Evolutionary conservation across 495 filamentous ascomycete species (phyloP), one percentile per base, ranked within the genome.

Genomic region (Usnea hakonensis): DNA sequence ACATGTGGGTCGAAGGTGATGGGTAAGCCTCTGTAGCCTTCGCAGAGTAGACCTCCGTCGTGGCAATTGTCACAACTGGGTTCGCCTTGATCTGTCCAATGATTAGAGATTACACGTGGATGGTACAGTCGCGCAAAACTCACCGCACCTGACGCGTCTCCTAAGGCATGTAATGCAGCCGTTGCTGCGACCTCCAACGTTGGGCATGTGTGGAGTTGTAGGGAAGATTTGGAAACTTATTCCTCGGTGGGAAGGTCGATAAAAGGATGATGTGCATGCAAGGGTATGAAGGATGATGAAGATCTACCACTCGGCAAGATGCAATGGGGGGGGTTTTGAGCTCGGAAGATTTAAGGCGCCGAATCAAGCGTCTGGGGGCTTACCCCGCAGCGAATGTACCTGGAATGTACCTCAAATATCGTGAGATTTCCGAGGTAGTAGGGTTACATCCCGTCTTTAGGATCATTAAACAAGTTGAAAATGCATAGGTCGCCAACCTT

Each of bases 141-240:
- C 66, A 72, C 70, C 70, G 55, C 70, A 72, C 60, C 66, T 70
- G 9, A 72, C 69, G 37, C 65, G 65, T 57, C 67, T 62, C 30
- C 32, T 67, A 3, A 67, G 67, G 54, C 70, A 72, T 26, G 70
- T 72, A 54, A 65, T 65, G 62, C 70, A 72, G 56, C 70, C 70
- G n/a, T 66, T 72, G 38, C 70, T 72, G 38, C 70, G 66, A 40
- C 70, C 70, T n/a, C 63, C 62, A 16, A 72, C 63, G 28, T 70
- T 70, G 48, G 64, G 67, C 70, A 72, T 72, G 61, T 17, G 19
- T 30, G 48, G 0, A 6, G 5, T 9, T 52, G 19, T 41, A 6
- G 14, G 17, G 38, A 23, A 26, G n/a, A 26, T 46, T n/a, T n/a
- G n/a, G n/a, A n/a, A 23, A 11, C 9, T 46, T n/a, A 13, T 26